Base-by-base conservation (phyloP, 345 rosid genomes). In the Eutrema japonicum region DNA sequence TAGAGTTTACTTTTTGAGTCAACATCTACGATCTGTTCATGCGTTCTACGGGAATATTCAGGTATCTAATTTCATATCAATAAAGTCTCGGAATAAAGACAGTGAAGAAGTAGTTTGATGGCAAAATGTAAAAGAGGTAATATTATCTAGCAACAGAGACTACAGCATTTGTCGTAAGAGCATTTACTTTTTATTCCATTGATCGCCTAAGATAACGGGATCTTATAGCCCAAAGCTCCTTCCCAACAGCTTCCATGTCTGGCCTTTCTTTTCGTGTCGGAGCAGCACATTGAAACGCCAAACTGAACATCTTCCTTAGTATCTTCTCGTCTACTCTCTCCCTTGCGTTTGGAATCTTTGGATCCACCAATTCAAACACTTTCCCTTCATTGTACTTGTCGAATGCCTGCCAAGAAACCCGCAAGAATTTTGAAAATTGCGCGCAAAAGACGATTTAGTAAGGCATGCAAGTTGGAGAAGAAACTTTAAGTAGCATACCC, bases 231-330 rank as follows among this genome's bases (percentile, higher is more conserved):
- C 99, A 95, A 69, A 95, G 73, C 76, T 87, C 85, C 79, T 92
- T 93, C 67, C 83, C 96, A 35, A 87, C 99, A 22, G 79, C 49
- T 77, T 85, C 85, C 99, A 95, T 95, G 66, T 88, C 90, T 0
- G 97, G 99, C 27, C 97, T 79, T 42, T 92, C 93, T n/a, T 70
- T 36, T 66, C 93, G 66, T 29, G 82, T 54, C 0, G 99, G 99
- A 16, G 97, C 99, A 10, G 96, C 96, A 75, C 99, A 95, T 18
- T 88, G 87, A 71, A 95, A 77, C 36, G 97, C 99, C 81, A 95
- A 83, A 72, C 74, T 74, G 70, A 90, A 86, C 73, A 90, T 84
- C 77, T 86, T 90, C 71, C n/a, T 32, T 10, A 92, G 81, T 64
- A 85, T 68, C 51, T 82, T 85, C 6, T 40, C 71, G 36, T 80